Base-by-base conservation (phyloP, 164 flowering plant genomes). In the Saururus chinensis region DNA sequence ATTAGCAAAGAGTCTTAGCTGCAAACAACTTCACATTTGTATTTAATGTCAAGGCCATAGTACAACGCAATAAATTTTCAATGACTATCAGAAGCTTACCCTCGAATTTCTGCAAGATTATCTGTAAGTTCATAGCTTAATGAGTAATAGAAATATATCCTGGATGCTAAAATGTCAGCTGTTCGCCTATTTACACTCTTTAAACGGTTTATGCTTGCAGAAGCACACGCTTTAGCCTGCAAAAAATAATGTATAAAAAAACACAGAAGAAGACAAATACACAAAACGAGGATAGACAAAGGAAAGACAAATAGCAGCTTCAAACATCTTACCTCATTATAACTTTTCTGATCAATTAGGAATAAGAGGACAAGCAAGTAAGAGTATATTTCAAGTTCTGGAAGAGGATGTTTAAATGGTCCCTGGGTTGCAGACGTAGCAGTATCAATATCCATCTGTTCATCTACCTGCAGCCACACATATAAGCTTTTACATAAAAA, bases 141-240 rank as follows among this genome's bases (percentile, higher is more conserved):
- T 4, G 97, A 91, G 71, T 85, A 91, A 63, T 85, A 95, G 70
- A 83, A 88, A 72, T 87, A 95, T 23, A 95, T 78, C 68, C 89
- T 81, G 26, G 96, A 80, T 59, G 99, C 96, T 56, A 95, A 68
- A 63, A 91, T 56, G 21, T 62, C 98, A 74, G 86, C 74, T 14
- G 95, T 87, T 73, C 98, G 80, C 74, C 88, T 81, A 66, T 91
- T 95, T 67, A 95, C 56, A 57, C 71, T 84, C 77, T 82, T 88
- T 60, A 89, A 56, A 40, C 96, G 84, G 37, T 79, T 80, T 78
- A 93, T 82, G 72, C 97, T 76, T 23, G 96, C 87, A 24, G 88
- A 75, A 12, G 96, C 78, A 73, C 97, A 95, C 73, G 87, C 80
- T 76, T 91, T 91, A 59, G 96, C 99, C 97, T 91, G 76, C 70